Base-by-base conservation (phyloP, 2,329 filamentous ascomycete genomes). In the Neonectria faginata region DNA sequence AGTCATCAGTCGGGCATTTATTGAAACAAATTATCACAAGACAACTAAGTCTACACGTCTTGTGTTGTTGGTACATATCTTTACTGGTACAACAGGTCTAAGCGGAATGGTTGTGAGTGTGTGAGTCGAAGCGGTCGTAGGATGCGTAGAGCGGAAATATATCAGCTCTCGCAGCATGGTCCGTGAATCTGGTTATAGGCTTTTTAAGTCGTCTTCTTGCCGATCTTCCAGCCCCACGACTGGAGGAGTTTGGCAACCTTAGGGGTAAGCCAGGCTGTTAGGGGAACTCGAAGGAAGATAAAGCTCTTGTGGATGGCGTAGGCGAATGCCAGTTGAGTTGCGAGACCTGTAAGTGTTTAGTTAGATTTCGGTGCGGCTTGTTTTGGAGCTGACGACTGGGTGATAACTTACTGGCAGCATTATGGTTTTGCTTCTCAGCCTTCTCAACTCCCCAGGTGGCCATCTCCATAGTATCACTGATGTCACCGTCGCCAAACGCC, bases 241-340 rank as follows among this genome's bases (percentile, higher is more conserved):
- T 95, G 85, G 29, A 99, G 83, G 12, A 89, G 88, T 80, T 93
- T 97, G 74, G 97, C 96, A n/a, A 98, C 90, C 80, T 97, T 97
- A 1, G 96, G 96, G 9, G 93, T 94, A 36, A 98, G 85, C 3
- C 94, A 95, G 12, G 93, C 94, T 1, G 96, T 96, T 68, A 98
- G 81, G 9, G 96, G 96, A 10, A 99, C 93, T n/a, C 96, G 89
- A 70, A 98, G 79, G 79, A 99, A 97, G 74, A 99, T 97, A 79
- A 98, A 93, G 72, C 92, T 97, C 82, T 99, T 99, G 85, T 99
- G 96, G 63, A 99, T 93, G 29, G 95, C 95, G 76, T 99, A 99
- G 12, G 96, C 96, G 53, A 99, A 86, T 16, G 93, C 94, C 31
- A 99, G 83, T 77, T 97, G 94, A 9, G 96, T 98, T 56, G 85